phyloP scores from a whole-genome alignment of 2,329 filamentous ascomycete genomes.

The Aspergillus sclerotialis region DNA sequence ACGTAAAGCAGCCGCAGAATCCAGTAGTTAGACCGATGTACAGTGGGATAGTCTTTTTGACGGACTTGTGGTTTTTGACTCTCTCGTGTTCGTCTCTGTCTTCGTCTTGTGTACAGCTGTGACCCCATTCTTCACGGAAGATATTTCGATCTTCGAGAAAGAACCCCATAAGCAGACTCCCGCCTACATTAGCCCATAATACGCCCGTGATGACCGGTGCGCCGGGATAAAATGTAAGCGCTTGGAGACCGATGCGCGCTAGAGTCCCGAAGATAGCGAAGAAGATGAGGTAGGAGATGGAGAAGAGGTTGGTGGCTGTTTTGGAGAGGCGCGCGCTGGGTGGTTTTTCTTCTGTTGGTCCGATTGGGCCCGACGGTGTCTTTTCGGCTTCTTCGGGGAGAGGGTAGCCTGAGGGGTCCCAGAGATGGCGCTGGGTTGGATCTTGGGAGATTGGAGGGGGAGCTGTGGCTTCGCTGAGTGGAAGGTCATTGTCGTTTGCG shows the following conservation, averaged over 20 bases:
- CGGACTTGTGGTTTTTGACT: constrained; percentile 50
- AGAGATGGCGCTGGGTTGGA: constrained; percentile 30
- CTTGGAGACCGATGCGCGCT: constrained; percentile 71
- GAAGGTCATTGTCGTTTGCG: constrained; percentile 7
- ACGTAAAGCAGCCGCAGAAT: constrained; percentile 85
- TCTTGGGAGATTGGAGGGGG: constrained; percentile 40
- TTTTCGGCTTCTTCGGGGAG: constrained; percentile 26
- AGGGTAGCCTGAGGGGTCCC: no score
- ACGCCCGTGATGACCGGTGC: constrained; percentile 67
- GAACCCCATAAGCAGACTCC: constrained; percentile 79
- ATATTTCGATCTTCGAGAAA: constrained; percentile 69
- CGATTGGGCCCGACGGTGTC: constrained; percentile 6
- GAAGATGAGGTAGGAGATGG: constrained; percentile 72
- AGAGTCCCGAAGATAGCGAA: constrained; percentile 82
- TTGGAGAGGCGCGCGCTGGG: constrained; percentile 36
- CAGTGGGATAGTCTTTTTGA: constrained; percentile 80
- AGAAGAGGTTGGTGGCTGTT: constrained; percentile 57
- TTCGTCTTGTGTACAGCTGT: constrained; percentile 11
- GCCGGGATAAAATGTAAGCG: constrained; percentile 71
- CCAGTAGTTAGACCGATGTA: constrained; percentile 82
- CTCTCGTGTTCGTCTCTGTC: constrained; percentile 24
- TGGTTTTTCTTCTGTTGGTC: constrained; percentile 8
- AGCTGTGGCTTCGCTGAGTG: constrained; percentile 20
- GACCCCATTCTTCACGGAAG: constrained; percentile 63
- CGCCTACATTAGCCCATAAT: constrained; percentile 82